These are phyloP conservation scores for Aegilops umbellulata DNA, from an alignment of 176 grass and related monocot genomes.

Conservation along the genomic window DNA sequence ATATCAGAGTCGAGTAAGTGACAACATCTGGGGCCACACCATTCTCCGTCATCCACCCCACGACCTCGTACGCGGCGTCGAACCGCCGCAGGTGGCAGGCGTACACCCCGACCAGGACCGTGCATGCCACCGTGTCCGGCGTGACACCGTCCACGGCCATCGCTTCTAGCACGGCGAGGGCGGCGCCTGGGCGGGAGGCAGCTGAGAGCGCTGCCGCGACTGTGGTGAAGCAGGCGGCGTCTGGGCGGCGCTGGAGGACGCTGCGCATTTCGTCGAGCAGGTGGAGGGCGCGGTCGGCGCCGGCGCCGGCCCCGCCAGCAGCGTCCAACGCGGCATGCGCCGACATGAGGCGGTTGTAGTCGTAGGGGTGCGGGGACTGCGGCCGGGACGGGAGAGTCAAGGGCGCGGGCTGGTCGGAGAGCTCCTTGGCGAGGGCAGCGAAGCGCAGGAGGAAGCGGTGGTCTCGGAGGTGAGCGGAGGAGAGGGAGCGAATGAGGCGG, in stretches of 20 bases:
- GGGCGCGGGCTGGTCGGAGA: slow-evolving; percentile 33
- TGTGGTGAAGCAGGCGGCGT: slow-evolving; percentile 77
- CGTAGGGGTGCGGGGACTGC: slow-evolving; percentile 66
- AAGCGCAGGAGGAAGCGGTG: slow-evolving; percentile 47
- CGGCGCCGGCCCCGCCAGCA: background rate
- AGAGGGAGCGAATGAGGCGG: slow-evolving; percentile 8
- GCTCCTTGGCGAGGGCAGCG: slow-evolving; percentile 60
- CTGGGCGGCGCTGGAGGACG: slow-evolving; percentile 50
- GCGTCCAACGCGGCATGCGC: slow-evolving; percentile 28
- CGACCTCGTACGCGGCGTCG: slow-evolving; percentile 60
- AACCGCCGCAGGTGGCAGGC: slow-evolving; percentile 53
- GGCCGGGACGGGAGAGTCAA: slow-evolving; percentile 39
- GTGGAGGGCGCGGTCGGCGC: slow-evolving; percentile 51
- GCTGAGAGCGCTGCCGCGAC: slow-evolving; percentile 47
- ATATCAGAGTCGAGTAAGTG: slow-evolving; percentile 80
- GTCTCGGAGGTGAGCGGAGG: slow-evolving; percentile 32
- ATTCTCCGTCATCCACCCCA: slow-evolving; percentile 52
- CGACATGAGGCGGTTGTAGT: slow-evolving; percentile 77
- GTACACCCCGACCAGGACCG: slow-evolving; percentile 76
- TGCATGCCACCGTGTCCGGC: slow-evolving; percentile 56
- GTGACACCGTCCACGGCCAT: slow-evolving; percentile 47
- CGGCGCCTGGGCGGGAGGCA: slow-evolving; percentile 28
- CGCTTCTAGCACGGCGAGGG: slow-evolving; percentile 50
- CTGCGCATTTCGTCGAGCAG: slow-evolving; percentile 89
- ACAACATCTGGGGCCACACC: slow-evolving; percentile 63